phyloP scores from a whole-genome alignment of 352 stramenopile genomes.

The Paralagenidium karlingii region DNA sequence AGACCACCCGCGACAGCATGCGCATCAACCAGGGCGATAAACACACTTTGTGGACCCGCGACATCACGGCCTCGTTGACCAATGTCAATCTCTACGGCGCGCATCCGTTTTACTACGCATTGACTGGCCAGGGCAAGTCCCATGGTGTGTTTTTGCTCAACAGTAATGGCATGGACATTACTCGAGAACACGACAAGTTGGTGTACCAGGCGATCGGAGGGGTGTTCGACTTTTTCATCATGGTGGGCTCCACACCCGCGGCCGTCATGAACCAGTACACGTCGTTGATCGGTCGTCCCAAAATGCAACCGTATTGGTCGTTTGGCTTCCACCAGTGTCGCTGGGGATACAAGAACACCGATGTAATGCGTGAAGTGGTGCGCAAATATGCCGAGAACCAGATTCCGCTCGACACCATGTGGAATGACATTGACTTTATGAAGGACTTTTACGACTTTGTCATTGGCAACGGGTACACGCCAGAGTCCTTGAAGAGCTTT shows the following conservation, averaged over 20 bases:
- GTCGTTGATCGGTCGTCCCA: slow-evolving; percentile 26
- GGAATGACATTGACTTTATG: slow-evolving; percentile 51
- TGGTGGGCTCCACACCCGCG: slow-evolving; percentile 22
- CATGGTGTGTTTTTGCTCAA: slow-evolving; percentile 42
- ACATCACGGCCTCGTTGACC: slow-evolving; percentile 17
- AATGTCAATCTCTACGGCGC: slow-evolving; percentile 38
- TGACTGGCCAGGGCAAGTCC: slow-evolving; percentile 17
- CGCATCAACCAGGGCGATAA: slow-evolving; percentile 17
- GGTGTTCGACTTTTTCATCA: slow-evolving; percentile 42
- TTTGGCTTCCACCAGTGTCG: slow-evolving; percentile 54
- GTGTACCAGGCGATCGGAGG: slow-evolving; percentile 37
- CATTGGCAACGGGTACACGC: slow-evolving; percentile 24
- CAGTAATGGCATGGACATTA: slow-evolving; percentile 53
- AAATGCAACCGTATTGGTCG: slow-evolving; percentile 44
- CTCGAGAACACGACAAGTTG: slow-evolving; percentile 14
- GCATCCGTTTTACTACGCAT: slow-evolving; percentile 34
- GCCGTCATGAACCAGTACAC: slow-evolving; percentile 39
- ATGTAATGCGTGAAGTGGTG: slow-evolving; percentile 12
- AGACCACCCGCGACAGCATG: slow-evolving; percentile 22
- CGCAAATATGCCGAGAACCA: slow-evolving; percentile 18
- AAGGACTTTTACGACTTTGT: slow-evolving; percentile 41
- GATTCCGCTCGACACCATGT: slow-evolving; percentile 32
- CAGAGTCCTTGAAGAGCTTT: slow-evolving; percentile 15
- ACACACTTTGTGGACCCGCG: slow-evolving; percentile 28
- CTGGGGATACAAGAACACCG: slow-evolving; percentile 17